Evolutionary conservation across 768 basidiomycete species (phyloP).

Genomic region (Auriscalpium vulgare): DNA sequence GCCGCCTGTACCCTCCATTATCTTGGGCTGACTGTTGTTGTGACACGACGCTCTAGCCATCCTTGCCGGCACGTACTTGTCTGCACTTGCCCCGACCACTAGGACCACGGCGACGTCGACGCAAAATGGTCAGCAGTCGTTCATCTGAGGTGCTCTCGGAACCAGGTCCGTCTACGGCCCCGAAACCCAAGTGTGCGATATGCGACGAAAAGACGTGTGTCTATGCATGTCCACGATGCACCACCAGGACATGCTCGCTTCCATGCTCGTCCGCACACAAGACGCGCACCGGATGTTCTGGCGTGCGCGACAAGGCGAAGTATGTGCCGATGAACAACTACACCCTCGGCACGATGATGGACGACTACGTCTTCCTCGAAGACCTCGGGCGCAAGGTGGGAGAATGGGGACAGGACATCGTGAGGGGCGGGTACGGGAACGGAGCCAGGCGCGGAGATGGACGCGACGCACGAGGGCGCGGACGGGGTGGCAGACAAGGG

Average conservation of each 20-base stretch:
- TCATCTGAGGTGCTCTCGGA: neutral
- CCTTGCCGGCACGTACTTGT: too few species aligned
- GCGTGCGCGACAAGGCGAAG: slow-evolving; percentile 61
- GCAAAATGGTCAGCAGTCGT: neutral
- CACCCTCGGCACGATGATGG: slow-evolving; percentile 81
- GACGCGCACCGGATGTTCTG: slow-evolving; percentile 49
- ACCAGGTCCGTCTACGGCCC: slow-evolving; percentile 10
- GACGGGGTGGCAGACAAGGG: slow-evolving; percentile 20
- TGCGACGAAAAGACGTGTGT: slow-evolving; percentile 27
- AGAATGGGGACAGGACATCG: slow-evolving; percentile 67
- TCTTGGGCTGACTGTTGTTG: too few species aligned
- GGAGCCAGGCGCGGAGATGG: slow-evolving; percentile 13
- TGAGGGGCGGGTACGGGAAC: slow-evolving; percentile 47
- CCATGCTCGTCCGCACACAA: slow-evolving; percentile 69
- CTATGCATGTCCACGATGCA: slow-evolving; percentile 79
- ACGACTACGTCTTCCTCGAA: slow-evolving; percentile 84
- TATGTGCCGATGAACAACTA: slow-evolving; percentile 82
- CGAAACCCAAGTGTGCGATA: slow-evolving; percentile 7
- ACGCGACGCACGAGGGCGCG: slow-evolving; percentile 24
- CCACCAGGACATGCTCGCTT: slow-evolving; percentile 63
- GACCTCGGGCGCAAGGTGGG: slow-evolving; percentile 69
- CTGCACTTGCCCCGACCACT: too few species aligned
- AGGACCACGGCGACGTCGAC: too few species aligned
- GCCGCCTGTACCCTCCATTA: too few species aligned
- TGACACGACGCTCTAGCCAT: too few species aligned